Conservation (phyloP, 371 early-diverging fungal species). For the Mortierella sp. region DNA sequence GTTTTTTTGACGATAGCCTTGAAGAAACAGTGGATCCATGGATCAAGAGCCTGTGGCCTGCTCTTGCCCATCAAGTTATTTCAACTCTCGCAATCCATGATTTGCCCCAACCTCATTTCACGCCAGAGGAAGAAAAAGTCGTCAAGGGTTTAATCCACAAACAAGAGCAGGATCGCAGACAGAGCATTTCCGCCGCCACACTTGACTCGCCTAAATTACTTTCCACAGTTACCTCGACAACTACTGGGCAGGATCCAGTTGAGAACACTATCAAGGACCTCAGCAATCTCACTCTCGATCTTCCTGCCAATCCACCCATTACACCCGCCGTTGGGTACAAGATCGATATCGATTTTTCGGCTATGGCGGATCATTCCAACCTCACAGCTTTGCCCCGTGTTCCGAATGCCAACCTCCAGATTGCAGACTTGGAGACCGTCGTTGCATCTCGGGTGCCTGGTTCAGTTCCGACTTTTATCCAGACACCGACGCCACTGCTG, state of each 20-base stretch:
- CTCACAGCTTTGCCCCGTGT: constrained; percentile 78
- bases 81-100: constrained; percentile 35
- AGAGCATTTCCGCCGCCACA: constrained; percentile 9
- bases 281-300: constrained; percentile 15
- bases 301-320: background rate
- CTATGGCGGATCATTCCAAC: constrained; percentile 65
- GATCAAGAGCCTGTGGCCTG: constrained; percentile 89
- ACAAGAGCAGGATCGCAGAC: constrained; percentile 26
- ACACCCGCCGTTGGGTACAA: constrained; percentile 44
- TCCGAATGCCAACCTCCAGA: constrained; percentile 66
- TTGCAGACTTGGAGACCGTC: constrained; percentile 32
- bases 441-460: constrained; percentile 12
- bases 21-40: constrained; percentile 94
- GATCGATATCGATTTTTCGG: constrained; percentile 65
- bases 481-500: constrained; percentile 62
- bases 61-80: constrained; percentile 65
- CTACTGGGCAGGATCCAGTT: background rate
- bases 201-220: background rate
- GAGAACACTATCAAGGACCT: constrained; percentile 5
- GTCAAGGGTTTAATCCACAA: constrained; percentile 32
- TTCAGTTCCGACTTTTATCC: constrained; percentile 60
- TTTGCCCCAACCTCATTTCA: constrained; percentile 45
- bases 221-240: background rate
- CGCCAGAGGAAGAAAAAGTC: constrained; percentile 29
- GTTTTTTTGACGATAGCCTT: constrained; percentile 61